Conservation (phyloP, 129 eudicot genomes). For the Mikania micrantha region DNA sequence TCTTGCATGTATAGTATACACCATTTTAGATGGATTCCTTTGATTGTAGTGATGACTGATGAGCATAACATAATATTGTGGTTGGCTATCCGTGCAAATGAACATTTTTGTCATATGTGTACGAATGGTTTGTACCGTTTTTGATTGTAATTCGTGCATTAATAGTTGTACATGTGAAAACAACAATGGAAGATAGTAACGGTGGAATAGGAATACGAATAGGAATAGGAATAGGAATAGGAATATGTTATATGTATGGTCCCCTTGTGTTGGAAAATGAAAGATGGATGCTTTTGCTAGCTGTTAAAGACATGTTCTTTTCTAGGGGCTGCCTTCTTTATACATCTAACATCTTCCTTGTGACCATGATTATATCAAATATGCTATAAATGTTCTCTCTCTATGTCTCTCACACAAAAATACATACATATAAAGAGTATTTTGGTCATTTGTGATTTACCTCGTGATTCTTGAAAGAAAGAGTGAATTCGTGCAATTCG, state of each 20-base stretch:
- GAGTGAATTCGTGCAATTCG: no score
- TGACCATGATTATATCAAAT: not conserved
- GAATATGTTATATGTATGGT: conserved; percentile 12
- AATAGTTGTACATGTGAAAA: conserved; percentile 1
- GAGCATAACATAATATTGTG: not conserved
- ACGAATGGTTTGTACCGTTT: not conserved
- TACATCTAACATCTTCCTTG: not conserved
- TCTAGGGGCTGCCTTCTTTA: conserved; percentile 12
- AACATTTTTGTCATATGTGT: not conserved
- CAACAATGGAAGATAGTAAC: conserved; percentile 19
- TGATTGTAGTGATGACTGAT: not conserved
- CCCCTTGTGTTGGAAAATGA: conserved; percentile 12
- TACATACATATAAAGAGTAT: no score
- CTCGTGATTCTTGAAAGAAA: not conserved
- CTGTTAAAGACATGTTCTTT: conserved; percentile 17
- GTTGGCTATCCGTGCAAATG: not conserved
- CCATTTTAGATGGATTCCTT: not conserved
- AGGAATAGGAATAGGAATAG: conserved; percentile 15
- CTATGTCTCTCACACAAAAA: no score
- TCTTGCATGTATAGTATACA: not conserved
- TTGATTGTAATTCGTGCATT: conserved; percentile 22
- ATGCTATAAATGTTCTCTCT: no score
- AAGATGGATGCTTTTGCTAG: conserved; percentile 13
- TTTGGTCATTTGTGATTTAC: not conserved
- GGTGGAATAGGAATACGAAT: conserved; percentile 8